Percentiles rank a stretch among this genome's conserved stretches.
These are phyloP conservation scores for Bertia moriformis DNA, from an alignment of 2,329 filamentous ascomycete genomes.

Conservation along the genomic window DNA sequence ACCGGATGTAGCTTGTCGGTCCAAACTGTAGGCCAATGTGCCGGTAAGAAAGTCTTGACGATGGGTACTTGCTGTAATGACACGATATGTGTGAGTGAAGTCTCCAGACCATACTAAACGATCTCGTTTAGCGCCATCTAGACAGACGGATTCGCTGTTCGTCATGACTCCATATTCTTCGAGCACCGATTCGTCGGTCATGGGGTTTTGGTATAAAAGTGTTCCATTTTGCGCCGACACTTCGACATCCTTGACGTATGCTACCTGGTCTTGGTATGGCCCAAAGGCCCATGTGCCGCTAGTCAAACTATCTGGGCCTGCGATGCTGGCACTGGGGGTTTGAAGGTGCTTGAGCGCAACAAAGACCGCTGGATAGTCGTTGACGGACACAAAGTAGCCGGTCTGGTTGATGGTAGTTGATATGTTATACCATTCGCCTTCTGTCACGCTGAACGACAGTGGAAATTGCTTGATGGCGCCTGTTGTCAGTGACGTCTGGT, in stretches of 20 bases:
- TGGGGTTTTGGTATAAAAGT: conserved; percentile 13
- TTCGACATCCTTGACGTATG: conserved; percentile 17
- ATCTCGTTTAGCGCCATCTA: conserved; percentile 25
- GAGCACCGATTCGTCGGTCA: conserved; percentile 12
- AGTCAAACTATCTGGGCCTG: conserved; percentile 2
- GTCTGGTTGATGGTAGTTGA: conserved; percentile 13
- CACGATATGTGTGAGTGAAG: conserved; percentile 22
- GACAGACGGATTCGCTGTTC: conserved; percentile 18
- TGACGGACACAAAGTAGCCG: conserved; percentile 13
- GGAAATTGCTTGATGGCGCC: conserved; percentile 11
- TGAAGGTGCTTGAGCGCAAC: conserved; percentile 4
- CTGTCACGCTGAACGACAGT: conserved; percentile 9
- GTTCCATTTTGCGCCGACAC: conserved; percentile 13
- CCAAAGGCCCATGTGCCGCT: conserved; percentile 23
- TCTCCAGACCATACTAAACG: conserved; percentile 24
- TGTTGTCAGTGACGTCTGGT: conserved; percentile 16
- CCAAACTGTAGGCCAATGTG: conserved; percentile 14
- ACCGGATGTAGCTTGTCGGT: conserved; percentile 8
- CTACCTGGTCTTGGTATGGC: conserved; percentile 20
- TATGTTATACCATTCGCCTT: conserved; percentile 21
- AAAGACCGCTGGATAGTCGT: conserved; percentile 8
- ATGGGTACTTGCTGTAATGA: conserved; percentile 17
- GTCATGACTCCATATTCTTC: conserved; percentile 19
- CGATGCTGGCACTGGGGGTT: conserved; percentile 4
- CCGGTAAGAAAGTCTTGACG: conserved; percentile 17